Conservation (phyloP, 768 basidiomycete species). For the Lactarius evosmus region DNA sequence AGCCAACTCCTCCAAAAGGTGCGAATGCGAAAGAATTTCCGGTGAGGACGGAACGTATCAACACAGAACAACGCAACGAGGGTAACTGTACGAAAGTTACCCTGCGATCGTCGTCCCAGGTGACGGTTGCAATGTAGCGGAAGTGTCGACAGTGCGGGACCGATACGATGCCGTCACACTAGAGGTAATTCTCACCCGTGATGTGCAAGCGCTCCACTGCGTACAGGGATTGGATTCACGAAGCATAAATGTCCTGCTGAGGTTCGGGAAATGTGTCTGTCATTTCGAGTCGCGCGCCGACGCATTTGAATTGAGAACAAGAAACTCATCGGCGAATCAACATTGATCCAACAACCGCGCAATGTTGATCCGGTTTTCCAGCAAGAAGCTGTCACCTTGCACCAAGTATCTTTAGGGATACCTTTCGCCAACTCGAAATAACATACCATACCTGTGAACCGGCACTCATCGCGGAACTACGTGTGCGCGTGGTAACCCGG, state of each 20-base stretch:
- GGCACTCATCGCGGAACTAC: slow-evolving; percentile 1
- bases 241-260: not conserved
- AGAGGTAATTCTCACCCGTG: too few relatives aligned
- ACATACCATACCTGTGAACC: not conserved
- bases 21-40: not conserved
- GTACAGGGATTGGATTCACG: not conserved
- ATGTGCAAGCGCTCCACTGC: too few relatives aligned
- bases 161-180: not conserved
- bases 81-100: not conserved
- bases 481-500: not conserved
- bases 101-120: not conserved
- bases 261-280: not conserved
- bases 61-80: too few relatives aligned
- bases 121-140: too few relatives aligned
- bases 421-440: not conserved
- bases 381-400: not conserved
- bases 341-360: not conserved
- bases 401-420: too few relatives aligned
- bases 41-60: not conserved
- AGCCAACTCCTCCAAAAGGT: not conserved
- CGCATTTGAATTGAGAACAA: not conserved
- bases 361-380: not conserved
- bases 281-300: not conserved
- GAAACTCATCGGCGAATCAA: not conserved
- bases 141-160: not conserved